Conservation (phyloP, 2,329 filamentous ascomycete species). For the Trichothecium sympodiale region DNA sequence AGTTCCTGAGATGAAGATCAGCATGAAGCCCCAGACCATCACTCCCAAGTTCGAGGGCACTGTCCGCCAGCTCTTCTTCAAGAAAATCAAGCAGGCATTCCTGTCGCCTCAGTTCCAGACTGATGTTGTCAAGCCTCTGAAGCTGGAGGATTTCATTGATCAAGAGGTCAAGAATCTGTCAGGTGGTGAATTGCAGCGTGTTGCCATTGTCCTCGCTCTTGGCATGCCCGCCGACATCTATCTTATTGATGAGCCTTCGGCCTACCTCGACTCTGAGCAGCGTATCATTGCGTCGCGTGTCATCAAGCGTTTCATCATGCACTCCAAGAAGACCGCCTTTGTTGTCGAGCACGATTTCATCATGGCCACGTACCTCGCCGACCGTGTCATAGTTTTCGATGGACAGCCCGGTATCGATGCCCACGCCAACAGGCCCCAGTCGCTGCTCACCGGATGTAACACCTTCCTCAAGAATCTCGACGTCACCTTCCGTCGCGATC, state of each 20-base stretch:
- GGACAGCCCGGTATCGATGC: slow-evolving; percentile 82
- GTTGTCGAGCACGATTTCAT: slow-evolving; percentile 99
- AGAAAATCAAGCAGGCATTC: slow-evolving; percentile 98
- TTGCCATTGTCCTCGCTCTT: slow-evolving; percentile 93
- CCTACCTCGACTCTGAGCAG: slow-evolving; percentile 97
- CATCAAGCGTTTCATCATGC: slow-evolving; percentile 99
- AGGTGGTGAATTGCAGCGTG: slow-evolving; percentile 98
- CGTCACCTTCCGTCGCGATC: slow-evolving; percentile 96
- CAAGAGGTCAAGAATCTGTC: slow-evolving; percentile 99
- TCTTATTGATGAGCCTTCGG: slow-evolving; percentile 93
- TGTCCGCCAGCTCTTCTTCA: slow-evolving; percentile 96
- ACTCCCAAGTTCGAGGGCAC: slow-evolving; percentile 97
- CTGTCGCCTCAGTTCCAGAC: slow-evolving; percentile 97
- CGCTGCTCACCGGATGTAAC: slow-evolving; percentile 91
- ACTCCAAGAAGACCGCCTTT: slow-evolving; percentile 98
- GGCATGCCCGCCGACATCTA: slow-evolving; percentile 96
- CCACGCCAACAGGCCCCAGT: slow-evolving; percentile 82
- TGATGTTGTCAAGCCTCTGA: slow-evolving; percentile 98
- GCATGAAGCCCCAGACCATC: slow-evolving; percentile 99
- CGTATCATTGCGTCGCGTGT: slow-evolving; percentile 95
- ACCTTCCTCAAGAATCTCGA: slow-evolving; percentile 91
- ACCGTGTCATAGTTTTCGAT: slow-evolving; percentile 97
- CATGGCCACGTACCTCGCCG: slow-evolving; percentile 70
- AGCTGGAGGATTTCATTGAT: slow-evolving; percentile 97
- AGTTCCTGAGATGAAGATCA: slow-evolving; percentile 91